Conservation (phyloP, 352 stramenopile species). For the Phytophthora rubi region DNA sequence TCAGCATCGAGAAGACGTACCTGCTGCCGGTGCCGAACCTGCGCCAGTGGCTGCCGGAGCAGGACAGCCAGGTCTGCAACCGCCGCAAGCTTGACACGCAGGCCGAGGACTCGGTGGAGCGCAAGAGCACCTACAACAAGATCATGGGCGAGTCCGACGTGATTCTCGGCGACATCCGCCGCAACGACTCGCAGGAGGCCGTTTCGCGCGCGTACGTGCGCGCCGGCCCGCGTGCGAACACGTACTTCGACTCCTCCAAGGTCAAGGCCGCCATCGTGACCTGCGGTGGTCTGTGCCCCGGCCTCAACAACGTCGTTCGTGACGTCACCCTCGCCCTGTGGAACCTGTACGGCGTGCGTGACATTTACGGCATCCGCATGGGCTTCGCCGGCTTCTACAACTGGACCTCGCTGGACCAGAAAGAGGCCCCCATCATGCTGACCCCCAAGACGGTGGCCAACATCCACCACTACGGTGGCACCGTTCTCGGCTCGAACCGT, state of each 20-base stretch:
- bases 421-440: slow-evolving; percentile 81
- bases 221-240: slow-evolving; percentile 65
- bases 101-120: slow-evolving; percentile 57
- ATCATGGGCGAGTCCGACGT: slow-evolving; percentile 86
- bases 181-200: slow-evolving; percentile 66
- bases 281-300: slow-evolving; percentile 95
- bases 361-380: slow-evolving; percentile 87
- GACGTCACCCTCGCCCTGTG: slow-evolving; percentile 95
- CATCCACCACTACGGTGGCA: slow-evolving; percentile 93
- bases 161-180: slow-evolving; percentile 84
- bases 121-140: slow-evolving; percentile 88
- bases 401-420: slow-evolving; percentile 80
- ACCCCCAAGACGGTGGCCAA: slow-evolving; percentile 70
- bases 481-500: slow-evolving; percentile 93
- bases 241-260: slow-evolving; percentile 81
- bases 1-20: slow-evolving; percentile 70
- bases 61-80: slow-evolving; percentile 63
- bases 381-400: slow-evolving; percentile 85
- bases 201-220: slow-evolving; percentile 83
- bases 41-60: slow-evolving; percentile 67
- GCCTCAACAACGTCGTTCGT: slow-evolving; percentile 98
- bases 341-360: slow-evolving; percentile 86
- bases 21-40: slow-evolving; percentile 80
- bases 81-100: slow-evolving; percentile 83
- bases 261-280: slow-evolving; percentile 93